Base-by-base conservation (phyloP, 371 early-diverging fungal genomes). In the Apophysomyces sp. region DNA sequence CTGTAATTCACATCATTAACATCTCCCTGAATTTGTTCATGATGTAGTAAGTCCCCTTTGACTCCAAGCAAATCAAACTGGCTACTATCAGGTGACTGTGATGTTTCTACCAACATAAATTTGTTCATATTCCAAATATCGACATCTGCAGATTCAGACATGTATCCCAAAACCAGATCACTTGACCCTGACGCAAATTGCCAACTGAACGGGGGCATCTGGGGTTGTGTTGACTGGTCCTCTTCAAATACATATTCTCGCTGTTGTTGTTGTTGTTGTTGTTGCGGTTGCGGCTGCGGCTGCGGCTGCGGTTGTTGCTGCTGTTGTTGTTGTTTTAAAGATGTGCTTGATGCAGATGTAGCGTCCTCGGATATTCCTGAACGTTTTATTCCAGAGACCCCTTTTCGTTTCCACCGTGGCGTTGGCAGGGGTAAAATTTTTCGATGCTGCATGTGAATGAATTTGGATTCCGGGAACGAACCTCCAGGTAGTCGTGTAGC, bases 341-440 rank as follows among this genome's bases (percentile, higher is more conserved):
- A 18, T 30, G 34, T 53, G 3, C 29, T n/a, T 52, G 60, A 18
- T 21, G 49, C 24, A 9, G 49, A 21, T 44, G 49, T 21, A 44
- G 16, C 11, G 11, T 21, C 21, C 11, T 44, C 49, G 49, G 49
- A 21, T 44, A 21, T 44, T 21, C 16, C 49, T 44, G 49, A 21
- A 3, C 49, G 49, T 21, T 44, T 44, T 8, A 21, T 11, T 44
- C 49, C 49, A 44, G 49, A 44, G 9, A 21, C 21, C 34, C 51
- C 40, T 52, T 59, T 54, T 8, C 65, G 59, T 55, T 41, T 59
- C 65, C 65, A 65, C 32, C 65, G 59, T 24, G 65, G 60, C 34
- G 53, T 65, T 11, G 65, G 65, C 24, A 65, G 21, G 13, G 65
- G 65, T 27, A 65, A 53, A 8, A 65, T 65, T 28, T 65, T 65